Evolutionary conservation across 192 early-diverging fungal genomes (phyloP).

Genomic region (Obelidium mucronatum): DNA sequence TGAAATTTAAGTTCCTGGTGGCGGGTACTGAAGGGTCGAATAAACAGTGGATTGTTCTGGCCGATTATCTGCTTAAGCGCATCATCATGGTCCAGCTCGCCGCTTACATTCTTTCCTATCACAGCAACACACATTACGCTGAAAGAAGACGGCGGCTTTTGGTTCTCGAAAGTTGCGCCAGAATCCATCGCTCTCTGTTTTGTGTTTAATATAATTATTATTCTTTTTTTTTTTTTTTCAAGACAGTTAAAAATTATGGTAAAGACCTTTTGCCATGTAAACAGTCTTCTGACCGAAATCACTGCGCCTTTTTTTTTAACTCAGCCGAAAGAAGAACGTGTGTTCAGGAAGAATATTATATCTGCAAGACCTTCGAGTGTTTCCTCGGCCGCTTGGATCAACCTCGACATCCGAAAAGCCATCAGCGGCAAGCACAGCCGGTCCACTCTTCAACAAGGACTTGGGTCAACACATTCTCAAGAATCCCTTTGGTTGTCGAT

Average conservation of each 20-base stretch:
- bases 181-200: constrained; percentile 12
- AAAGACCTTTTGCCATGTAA: too few species aligned
- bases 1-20: constrained; percentile 88
- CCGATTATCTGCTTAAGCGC: not conserved
- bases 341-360: constrained; percentile 18
- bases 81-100: not conserved
- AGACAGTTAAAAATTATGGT: too few species aligned
- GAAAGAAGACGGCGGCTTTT: constrained; percentile 37
- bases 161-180: constrained; percentile 7
- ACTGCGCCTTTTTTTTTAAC: too few species aligned
- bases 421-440: constrained; percentile 19
- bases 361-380: constrained; percentile 5
- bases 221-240: constrained; percentile 16
- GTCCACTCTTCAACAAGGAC: constrained; percentile 73
- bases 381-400: not conserved
- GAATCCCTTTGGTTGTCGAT: constrained; percentile 95
- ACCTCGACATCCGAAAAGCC: constrained; percentile 10
- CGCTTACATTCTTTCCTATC: constrained; percentile 48
- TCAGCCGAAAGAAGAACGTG: constrained; percentile 28
- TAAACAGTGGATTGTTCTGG: constrained; percentile 87
- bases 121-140: constrained; percentile 49
- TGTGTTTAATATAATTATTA: not conserved
- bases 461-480: constrained; percentile 98
- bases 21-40: constrained; percentile 76
- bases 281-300: too few species aligned